phyloP scores from a whole-genome alignment of 2,329 filamentous ascomycete genomes.

The Calonectria henricotiae region DNA sequence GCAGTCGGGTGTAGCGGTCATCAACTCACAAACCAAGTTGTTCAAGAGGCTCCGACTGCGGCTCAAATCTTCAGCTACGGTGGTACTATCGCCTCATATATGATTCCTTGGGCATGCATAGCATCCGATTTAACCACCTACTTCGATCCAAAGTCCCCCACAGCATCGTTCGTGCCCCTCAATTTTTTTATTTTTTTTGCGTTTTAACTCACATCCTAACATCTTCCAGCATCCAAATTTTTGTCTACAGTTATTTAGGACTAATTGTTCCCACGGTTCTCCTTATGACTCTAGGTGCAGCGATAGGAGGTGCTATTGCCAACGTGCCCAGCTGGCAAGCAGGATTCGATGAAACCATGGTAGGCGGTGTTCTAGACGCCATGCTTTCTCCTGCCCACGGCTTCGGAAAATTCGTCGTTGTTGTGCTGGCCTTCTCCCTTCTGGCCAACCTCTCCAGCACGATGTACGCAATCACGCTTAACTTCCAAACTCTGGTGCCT shows the following conservation, averaged over 20 bases:
- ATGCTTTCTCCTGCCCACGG: constrained; percentile 18
- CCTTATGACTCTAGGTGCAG: constrained; percentile 6
- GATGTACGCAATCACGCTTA: constrained; percentile 19
- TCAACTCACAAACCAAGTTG: not conserved
- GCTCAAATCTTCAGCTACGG: constrained; percentile 11
- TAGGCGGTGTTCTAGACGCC: not conserved
- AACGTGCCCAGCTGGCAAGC: constrained; percentile 11
- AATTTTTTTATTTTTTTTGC: not conserved
- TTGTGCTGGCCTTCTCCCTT: constrained; percentile 3
- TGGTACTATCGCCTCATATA: not conserved
- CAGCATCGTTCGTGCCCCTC: not conserved
- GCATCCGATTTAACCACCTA: constrained; percentile 15
- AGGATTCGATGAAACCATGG: constrained; percentile 12
- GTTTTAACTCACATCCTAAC: not conserved
- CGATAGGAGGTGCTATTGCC: not conserved
- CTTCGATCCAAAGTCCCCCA: not conserved
- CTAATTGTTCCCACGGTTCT: constrained; percentile 6
- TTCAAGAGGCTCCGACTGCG: not conserved
- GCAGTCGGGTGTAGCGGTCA: constrained; percentile 7
- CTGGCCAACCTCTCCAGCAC: constrained; percentile 4
- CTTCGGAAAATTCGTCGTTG: constrained; percentile 18
- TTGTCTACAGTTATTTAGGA: constrained; percentile 2
- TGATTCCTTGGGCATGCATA: constrained; percentile 20
- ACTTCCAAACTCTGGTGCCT: constrained; percentile 7
- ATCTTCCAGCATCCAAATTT: not conserved